Evolutionary conservation across 1,139 yeast genomes (phyloP), one percentile per base, ranked within the genome.

Genomic region (Hansenula lynferdii): DNA sequence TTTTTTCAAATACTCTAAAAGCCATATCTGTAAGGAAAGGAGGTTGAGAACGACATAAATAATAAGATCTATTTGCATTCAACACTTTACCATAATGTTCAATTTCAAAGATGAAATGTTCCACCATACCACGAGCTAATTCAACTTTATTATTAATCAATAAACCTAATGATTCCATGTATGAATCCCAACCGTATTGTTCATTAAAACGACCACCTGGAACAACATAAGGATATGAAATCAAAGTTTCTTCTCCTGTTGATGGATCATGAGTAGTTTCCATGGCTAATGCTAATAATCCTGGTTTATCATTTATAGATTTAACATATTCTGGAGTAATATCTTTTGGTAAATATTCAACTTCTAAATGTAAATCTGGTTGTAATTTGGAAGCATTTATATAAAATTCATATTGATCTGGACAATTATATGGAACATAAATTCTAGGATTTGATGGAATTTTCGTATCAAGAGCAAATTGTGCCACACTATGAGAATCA

Each of bases 201-300:
- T 92, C 98, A 61, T 94, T 94, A 62, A 92, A 92, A 46, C 98
- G 69, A 17, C 98, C 98, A 14, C 98, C 98, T 1, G 98, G 98
- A 10, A 92, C 98, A 18, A 87, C 85, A 58, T 90, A 92, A 0
- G 96, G 96, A 54, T 77, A 81, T 24, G 87, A 86, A 31, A 74
- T 66, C 36, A 85, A 60, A 17, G 73, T 69, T 31, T 50, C 51
- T 38, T 67, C 66, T 43, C 75, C 76, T 2, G 69, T 62, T n/a
- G 60, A 56, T 3, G 81, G 77, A 47, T 77, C 72, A 19, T 65
- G 53, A n/a, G 72, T 60, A 31, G 58, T 55, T 42, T 62, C 65
- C 68, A 87, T 76, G 3, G 92, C 95, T 35, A 92, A 67, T 0
- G 96, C 86, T 42, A 92, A 70, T 42, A 92, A 67, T 0, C 98